A percentile compares a stretch with the other conserved stretches of the same genome.
Conservation (phyloP, 306 rosid genomes). For the Datisca glomerata region DNA sequence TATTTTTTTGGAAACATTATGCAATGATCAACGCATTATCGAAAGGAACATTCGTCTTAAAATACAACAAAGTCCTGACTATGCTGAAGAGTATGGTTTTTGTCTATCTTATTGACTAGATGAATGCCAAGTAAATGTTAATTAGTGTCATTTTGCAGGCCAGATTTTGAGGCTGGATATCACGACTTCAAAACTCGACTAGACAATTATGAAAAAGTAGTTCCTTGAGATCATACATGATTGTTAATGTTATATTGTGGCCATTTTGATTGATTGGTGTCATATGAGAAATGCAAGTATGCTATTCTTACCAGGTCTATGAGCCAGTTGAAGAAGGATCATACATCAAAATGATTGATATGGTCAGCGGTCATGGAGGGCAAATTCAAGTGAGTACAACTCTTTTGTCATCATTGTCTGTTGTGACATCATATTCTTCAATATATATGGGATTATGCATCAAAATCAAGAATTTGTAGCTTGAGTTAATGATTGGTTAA, state of each 20-base stretch:
- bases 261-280: slow-evolving; percentile 4
- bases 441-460: too few species aligned
- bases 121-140: slow-evolving; percentile 9
- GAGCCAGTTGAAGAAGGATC: slow-evolving; percentile 98
- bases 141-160: slow-evolving; percentile 43
- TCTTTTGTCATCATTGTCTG: slow-evolving; percentile 1
- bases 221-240: slow-evolving; percentile 14
- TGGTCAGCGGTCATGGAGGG: slow-evolving; percentile 95
- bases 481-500: too few species aligned
- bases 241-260: slow-evolving; percentile 12
- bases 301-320: slow-evolving; percentile 46
- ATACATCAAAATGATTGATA: slow-evolving; percentile 96
- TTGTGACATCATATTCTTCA: slow-evolving; percentile 1
- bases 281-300: slow-evolving; percentile 7
- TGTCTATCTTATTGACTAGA: slow-evolving; percentile 14
- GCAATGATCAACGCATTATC: slow-evolving; percentile 83
- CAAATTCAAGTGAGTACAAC: slow-evolving; percentile 79
- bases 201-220: slow-evolving; percentile 72
- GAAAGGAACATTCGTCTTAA: slow-evolving; percentile 93
- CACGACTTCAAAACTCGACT: slow-evolving; percentile 80
- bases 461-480: slow-evolving; percentile 6
- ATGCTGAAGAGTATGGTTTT: slow-evolving; percentile 89
- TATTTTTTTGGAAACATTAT: slow-evolving; percentile 89
- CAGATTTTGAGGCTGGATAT: slow-evolving; percentile 88
- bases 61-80: slow-evolving; percentile 99